Conservation (phyloP, 768 basidiomycete genomes). For the Hydnum rufescens region DNA sequence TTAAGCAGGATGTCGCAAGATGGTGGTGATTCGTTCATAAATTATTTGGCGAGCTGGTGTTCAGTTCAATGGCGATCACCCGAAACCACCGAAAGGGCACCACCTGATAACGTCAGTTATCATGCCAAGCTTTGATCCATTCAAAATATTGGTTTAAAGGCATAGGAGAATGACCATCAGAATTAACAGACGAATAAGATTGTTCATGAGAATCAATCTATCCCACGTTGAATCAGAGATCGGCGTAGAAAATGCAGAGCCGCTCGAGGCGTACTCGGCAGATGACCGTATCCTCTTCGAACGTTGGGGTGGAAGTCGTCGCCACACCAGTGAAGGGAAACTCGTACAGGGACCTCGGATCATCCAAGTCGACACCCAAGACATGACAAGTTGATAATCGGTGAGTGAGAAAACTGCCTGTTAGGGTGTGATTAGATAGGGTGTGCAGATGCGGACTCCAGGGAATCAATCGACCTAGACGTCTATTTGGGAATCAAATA, state of each 20-base stretch:
- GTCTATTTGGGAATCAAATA: too few relatives aligned
- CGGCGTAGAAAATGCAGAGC: background rate
- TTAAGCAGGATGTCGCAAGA: slow-evolving; percentile 45
- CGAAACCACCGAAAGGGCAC: slow-evolving; percentile 24
- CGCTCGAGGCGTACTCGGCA: slow-evolving; percentile 32
- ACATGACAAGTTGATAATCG: background rate
- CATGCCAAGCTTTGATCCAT: slow-evolving; percentile 36
- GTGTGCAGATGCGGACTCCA: too few relatives aligned
- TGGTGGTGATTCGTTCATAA: slow-evolving; percentile 27
- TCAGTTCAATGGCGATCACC: slow-evolving; percentile 52
- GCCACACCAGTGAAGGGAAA: slow-evolving; percentile 56
- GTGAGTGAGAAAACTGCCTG: too few relatives aligned
- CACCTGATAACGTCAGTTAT: slow-evolving; percentile 41
- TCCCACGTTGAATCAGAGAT: slow-evolving; percentile 7
- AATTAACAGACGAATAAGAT: slow-evolving; percentile 43
- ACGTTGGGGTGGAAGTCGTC: slow-evolving; percentile 65
- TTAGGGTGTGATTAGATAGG: too few relatives aligned
- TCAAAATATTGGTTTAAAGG: slow-evolving; percentile 43
- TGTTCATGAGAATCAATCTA: slow-evolving; percentile 12
- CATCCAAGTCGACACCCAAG: slow-evolving; percentile 14
- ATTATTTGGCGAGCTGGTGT: slow-evolving; percentile 77
- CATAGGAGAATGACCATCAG: slow-evolving; percentile 73
- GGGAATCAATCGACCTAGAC: too few relatives aligned
- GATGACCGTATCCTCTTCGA: slow-evolving; percentile 32
- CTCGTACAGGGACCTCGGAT: slow-evolving; percentile 45